A percentile compares a stretch with the other conserved stretches of the same genome.
These are phyloP conservation scores for Tolypocladium ophioglossoides DNA, from an alignment of 2,329 filamentous ascomycete species.

Conservation along the genomic window DNA sequence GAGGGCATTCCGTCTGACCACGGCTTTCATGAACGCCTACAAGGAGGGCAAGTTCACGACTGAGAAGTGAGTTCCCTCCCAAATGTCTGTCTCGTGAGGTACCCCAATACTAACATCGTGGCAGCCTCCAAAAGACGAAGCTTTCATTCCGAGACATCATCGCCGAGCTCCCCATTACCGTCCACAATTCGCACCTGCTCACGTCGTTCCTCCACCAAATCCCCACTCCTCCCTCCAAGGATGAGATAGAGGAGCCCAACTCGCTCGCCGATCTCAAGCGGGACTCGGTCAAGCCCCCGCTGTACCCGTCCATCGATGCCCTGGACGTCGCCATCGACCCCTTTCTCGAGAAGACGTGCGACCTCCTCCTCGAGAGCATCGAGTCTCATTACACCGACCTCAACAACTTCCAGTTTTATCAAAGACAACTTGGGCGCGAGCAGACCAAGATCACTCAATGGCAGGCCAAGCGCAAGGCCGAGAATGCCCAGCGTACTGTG, in stretches of 20 bases:
- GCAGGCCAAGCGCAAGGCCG: slow-evolving; percentile 93
- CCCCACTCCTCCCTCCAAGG: slow-evolving; percentile 50
- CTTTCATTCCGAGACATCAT: slow-evolving; percentile 91
- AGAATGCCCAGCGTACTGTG: slow-evolving; percentile 75
- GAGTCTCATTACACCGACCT: slow-evolving; percentile 97
- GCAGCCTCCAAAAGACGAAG: slow-evolving; percentile 86
- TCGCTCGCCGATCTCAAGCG: slow-evolving; percentile 69
- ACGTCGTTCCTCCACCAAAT: slow-evolving; percentile 93
- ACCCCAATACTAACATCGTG: not conserved
- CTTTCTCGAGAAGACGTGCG: slow-evolving; percentile 96
- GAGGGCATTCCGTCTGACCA: slow-evolving; percentile 83
- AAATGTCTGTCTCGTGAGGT: not conserved
- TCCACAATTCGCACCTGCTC: slow-evolving; percentile 96
- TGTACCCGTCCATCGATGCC: slow-evolving; percentile 80
- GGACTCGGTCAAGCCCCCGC: slow-evolving; percentile 50
- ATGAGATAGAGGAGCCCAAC: slow-evolving; percentile 63
- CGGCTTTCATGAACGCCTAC: slow-evolving; percentile 77
- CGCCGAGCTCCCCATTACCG: slow-evolving; percentile 74
- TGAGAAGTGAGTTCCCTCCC: slow-evolving; percentile 59
- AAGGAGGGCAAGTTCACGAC: slow-evolving; percentile 98
- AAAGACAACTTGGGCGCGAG: slow-evolving; percentile 85
- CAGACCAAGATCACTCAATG: slow-evolving; percentile 94
- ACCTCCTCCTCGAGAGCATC: slow-evolving; percentile 90
- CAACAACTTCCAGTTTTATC: slow-evolving; percentile 97
- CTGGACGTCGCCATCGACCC: slow-evolving; percentile 93